Evolutionary conservation across 495 filamentous ascomycete species (phyloP), one percentile per base, ranked within the genome.

Genomic region (Lasiosphaeria hispida): DNA sequence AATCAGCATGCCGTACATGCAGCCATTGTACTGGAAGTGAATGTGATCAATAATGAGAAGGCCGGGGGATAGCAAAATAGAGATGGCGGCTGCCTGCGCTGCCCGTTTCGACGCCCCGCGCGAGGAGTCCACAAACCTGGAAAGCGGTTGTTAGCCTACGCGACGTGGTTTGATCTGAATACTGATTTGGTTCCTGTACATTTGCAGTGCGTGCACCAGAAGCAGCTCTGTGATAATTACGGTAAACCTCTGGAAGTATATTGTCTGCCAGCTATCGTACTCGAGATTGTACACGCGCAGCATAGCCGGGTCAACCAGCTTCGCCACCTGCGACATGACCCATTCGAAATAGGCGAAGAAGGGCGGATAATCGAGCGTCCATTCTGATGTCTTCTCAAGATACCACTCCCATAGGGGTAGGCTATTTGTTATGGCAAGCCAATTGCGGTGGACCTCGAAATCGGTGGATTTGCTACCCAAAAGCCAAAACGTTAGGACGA

Each of bases 21-120:
- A 92, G 50, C 94, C 94, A 73, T 98, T 98, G 77, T 98, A 97
- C 75, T 98, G 94, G 73, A 98, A 98, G 70, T 98, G 94, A 60
- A 98, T 95, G 69, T 98, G 94, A 67, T 98, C 94, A 70, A 98
- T 97, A 65, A 98, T 96, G 45, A 98, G 78, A 10, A 98, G 82
- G 33, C 93, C 94, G 2, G 94, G 94, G 2, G 92, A 96, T 35
- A 97, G 82, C 13, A 97, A 75, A 50, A 98, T 86, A 0, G 93
- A 96, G 38, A 97, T 80, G 33, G 92, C 92, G 38, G 90, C 89
- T 8, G 87, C 87, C 65, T 97, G 91, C 0, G 90, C 85, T n/a
- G 88, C 83, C n/a, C 85, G 83, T 68, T 87, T 94, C 8, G 83
- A 80, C 4, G 72, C 58, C 23, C 80, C 66, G 41, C 85, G 80